Base-by-base conservation (phyloP, 176 grass and related monocot genomes). In the Carex littledalei region DNA sequence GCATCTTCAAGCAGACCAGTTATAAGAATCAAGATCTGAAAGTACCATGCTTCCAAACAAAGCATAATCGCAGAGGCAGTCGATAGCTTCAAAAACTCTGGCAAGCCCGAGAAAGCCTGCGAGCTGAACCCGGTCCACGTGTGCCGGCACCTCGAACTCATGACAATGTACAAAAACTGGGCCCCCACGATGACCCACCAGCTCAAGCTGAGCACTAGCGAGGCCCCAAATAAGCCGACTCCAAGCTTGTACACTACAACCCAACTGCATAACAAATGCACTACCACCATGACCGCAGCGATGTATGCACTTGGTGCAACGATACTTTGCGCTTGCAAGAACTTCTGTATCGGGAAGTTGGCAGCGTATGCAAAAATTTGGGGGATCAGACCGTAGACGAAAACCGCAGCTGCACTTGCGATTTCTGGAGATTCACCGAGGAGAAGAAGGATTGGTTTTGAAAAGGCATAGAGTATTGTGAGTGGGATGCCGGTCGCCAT, bases 341-440 rank as follows among this genome's bases (percentile, higher is more conserved):
- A 94, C 80, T 94, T 94, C 56, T 94, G 92, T 21, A 94, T 90
- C 0, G 89, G 92, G 37, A 94, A 94, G 34, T 94, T 94, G n/a
- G 73, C 65, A 10, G 92, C 92, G 16, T 94, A 94, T 0, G 92
- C 92, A 34, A 94, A 94, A 6, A 94, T 91, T 17, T 94, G 92
- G 0, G 92, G 92, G 18, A 94, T 91, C 21, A 94, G n/a, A 29
- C 92, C 92, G 49, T 87, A 94, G 0, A 94, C 92, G 29, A 94
- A 94, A 3, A 89, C 49, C 0, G 92, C 81, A 0, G 92, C 89
- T 10, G 92, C 89, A 2, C 39, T 81, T 3, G 92, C 89, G 13
- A 94, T 94, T 43, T 94, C 86, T 3, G 69, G 82, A 24, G 92
- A 89, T 62, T 94, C 31, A 10, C 92, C 92, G 0, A 92, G 34